Conservation (phyloP, 495 filamentous ascomycete species). For the Penicillium arizonense region DNA sequence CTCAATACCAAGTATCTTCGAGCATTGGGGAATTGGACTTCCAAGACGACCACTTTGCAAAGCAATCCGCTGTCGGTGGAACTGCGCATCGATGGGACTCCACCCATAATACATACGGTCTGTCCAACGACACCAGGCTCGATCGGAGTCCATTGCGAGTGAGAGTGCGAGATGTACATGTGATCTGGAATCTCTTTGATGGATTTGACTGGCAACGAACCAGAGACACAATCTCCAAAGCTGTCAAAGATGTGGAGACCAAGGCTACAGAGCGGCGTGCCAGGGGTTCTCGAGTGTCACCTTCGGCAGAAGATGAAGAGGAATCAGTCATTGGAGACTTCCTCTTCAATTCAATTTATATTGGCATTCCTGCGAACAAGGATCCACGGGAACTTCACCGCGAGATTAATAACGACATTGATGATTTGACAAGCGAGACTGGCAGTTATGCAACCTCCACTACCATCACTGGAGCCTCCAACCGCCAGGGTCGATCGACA, state of each 20-base stretch:
- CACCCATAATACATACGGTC: constrained; percentile 66
- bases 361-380: constrained; percentile 82
- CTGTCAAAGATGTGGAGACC: constrained; percentile 79
- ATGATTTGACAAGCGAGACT: constrained; percentile 84
- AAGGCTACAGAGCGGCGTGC: constrained; percentile 72
- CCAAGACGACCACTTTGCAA: constrained; percentile 77
- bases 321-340: constrained; percentile 90
- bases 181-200: constrained; percentile 98
- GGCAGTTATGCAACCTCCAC: constrained; percentile 78
- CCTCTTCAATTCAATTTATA: constrained; percentile 98
- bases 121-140: constrained; percentile 59
- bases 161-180: constrained; percentile 77
- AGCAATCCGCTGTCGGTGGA: constrained; percentile 56
- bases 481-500: constrained; percentile 45
- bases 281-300: constrained; percentile 43
- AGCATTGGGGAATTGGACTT: constrained; percentile 60
- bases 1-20: constrained; percentile 52
- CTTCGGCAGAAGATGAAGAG: constrained; percentile 64
- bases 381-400: constrained; percentile 77
- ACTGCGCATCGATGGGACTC: constrained; percentile 80
- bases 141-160: constrained; percentile 71
- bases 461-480: constrained; percentile 59
- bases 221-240: constrained; percentile 78
- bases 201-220: constrained; percentile 96
- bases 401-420: constrained; percentile 83